phyloP scores from a whole-genome alignment of 2,329 filamentous ascomycete species.

The Coleophoma eucalyptorum region DNA sequence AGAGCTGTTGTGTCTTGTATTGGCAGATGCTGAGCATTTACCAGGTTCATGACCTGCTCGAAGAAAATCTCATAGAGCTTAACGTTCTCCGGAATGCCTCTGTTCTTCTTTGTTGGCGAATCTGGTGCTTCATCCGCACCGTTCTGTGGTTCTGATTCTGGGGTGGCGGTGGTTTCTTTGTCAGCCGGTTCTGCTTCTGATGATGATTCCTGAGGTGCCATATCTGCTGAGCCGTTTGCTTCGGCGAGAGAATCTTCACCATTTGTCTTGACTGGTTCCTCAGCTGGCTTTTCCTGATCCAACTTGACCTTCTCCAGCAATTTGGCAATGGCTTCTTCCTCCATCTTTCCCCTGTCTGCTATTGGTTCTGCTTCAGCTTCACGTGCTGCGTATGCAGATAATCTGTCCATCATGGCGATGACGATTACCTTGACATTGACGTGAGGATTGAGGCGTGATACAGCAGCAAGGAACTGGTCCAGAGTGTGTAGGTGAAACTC shows the following conservation, averaged over 20 bases:
- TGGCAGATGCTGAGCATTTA: conserved; percentile 84
- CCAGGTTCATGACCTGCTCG: conserved; percentile 88
- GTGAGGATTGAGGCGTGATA: conserved; percentile 88
- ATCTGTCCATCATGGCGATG: conserved; percentile 93
- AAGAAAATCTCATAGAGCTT: conserved; percentile 98
- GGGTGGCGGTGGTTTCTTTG: conserved; percentile 39
- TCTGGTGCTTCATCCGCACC: conserved; percentile 33
- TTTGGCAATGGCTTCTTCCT: conserved; percentile 77
- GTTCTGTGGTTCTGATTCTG: conserved; percentile 24
- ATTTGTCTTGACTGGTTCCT: conserved; percentile 19
- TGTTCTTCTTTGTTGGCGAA: conserved; percentile 17
- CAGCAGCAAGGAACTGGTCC: conserved; percentile 90
- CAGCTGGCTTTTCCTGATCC: conserved; percentile 45
- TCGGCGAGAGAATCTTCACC: conserved; percentile 26
- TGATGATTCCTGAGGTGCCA: conserved; percentile 32
- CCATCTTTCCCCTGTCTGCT: conserved; percentile 70
- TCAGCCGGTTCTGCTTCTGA: conserved; percentile 34
- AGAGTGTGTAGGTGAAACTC: conserved; percentile 97
- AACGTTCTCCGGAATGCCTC: conserved; percentile 68
- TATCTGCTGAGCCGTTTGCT: conserved; percentile 32
- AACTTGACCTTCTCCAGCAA: conserved; percentile 77
- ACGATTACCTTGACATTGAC: conserved; percentile 98
- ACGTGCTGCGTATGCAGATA: conserved; percentile 91
- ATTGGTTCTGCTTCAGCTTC: conserved; percentile 70
- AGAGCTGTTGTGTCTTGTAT: conserved; percentile 94